These are phyloP conservation scores for Boletellus sp. DNA, from an alignment of 768 basidiomycete species.

Conservation along the genomic window DNA sequence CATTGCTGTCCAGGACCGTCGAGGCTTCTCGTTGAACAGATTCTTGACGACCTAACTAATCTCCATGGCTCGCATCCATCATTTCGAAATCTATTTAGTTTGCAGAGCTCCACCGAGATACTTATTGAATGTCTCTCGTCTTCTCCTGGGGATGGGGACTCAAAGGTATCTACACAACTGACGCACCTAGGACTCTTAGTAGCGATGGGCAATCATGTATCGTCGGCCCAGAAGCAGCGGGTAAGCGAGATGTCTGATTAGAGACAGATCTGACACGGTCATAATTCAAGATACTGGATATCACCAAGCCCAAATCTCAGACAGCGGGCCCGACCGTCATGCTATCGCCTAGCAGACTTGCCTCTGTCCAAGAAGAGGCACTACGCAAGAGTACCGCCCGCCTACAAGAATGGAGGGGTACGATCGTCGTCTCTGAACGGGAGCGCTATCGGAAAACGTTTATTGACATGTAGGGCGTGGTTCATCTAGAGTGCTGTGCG, in stretches of 20 bases:
- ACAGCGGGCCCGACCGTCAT: neutral
- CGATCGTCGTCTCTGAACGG: conserved; percentile 62
- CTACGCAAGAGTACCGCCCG: conserved; percentile 59
- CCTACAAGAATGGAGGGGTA: conserved; percentile 71
- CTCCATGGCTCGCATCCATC: conserved; percentile 60
- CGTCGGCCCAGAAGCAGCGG: conserved; percentile 68
- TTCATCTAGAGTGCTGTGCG: neutral
- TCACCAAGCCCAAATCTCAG: conserved; percentile 38
- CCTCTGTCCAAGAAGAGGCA: conserved; percentile 30
- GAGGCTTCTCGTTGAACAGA: conserved; percentile 14
- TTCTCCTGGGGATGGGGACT: conserved; percentile 3
- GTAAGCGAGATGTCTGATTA: conserved; percentile 33
- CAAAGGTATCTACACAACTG: conserved; percentile 57
- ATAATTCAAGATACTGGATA: conserved; percentile 50
- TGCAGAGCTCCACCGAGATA: conserved; percentile 61
- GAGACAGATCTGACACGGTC: conserved; percentile 1
- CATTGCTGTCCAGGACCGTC: conserved; percentile 20
- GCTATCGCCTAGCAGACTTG: conserved; percentile 14
- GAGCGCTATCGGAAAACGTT: conserved; percentile 68
- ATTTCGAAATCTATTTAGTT: conserved; percentile 72
- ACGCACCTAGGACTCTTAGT: conserved; percentile 67
- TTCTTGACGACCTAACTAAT: conserved; percentile 67
- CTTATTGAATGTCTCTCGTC: conserved; percentile 69
- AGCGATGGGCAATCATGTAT: conserved; percentile 59
- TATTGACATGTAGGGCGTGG: conserved; percentile 59